phyloP scores from a whole-genome alignment of 1,284 basidiomycete genomes.

The Trichosporon asahii region DNA sequence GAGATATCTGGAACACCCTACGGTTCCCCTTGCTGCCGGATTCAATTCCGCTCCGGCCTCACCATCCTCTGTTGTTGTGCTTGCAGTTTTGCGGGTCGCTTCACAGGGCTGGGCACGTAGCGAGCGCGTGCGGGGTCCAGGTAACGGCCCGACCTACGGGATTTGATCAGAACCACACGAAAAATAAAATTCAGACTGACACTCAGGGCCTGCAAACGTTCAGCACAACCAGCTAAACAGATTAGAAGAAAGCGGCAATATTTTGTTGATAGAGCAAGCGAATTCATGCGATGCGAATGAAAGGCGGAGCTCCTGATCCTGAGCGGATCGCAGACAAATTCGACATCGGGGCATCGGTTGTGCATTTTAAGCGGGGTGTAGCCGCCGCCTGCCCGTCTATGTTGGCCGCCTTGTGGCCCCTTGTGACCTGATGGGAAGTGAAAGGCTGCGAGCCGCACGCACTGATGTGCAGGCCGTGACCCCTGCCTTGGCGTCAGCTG shows the following conservation, averaged over 20 bases:
- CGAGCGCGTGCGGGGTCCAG: neutral
- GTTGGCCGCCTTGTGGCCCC: conserved; percentile 1
- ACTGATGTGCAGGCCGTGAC: neutral
- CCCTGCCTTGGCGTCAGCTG: conserved; percentile 8
- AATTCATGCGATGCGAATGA: neutral
- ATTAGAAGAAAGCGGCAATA: neutral
- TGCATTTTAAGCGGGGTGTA: conserved; percentile 1
- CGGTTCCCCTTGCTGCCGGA: neutral
- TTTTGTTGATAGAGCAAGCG: neutral
- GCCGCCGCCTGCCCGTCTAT: neutral
- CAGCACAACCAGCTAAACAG: neutral
- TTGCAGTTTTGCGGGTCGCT: too few species aligned
- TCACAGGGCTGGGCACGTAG: neutral
- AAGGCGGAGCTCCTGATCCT: neutral
- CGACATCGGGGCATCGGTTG: neutral
- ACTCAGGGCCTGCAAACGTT: neutral
- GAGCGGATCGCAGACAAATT: neutral
- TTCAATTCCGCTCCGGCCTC: neutral
- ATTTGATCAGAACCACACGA: neutral
- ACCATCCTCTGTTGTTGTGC: neutral
- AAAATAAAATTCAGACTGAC: neutral
- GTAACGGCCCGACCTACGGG: neutral
- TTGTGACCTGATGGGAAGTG: neutral
- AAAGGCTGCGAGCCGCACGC: neutral
- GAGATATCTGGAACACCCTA: neutral